Evolutionary conservation across 108 stramenopile genomes (phyloP), one percentile per base, ranked within the genome.

Genomic region (Pseudonitzschia pungens): DNA sequence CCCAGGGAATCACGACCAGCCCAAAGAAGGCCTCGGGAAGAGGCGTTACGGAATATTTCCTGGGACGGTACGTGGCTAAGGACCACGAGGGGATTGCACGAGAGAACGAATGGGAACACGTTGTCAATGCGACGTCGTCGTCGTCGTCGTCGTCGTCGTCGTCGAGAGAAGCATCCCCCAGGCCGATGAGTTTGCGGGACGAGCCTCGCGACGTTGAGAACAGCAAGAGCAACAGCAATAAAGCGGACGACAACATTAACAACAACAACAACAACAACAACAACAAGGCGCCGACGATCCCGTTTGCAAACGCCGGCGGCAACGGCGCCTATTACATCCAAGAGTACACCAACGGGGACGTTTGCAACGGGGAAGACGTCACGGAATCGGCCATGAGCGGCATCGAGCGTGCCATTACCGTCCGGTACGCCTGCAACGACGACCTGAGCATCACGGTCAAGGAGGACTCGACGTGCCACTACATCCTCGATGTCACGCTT

Each of bases 381-480:
- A 92, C 86, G 9, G 87, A 90, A 51, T 81, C 83, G 0, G 89
- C 88, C 63, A 90, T 92, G 65, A 88, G 84, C 7, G 81, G 79
- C 26, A 76, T 89, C 6, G 79, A 88, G 40, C 79, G 95, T 44
- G 70, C 89, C 16, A 84, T 89, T 6, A 91, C 92, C 18, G 90
- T 93, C 16, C 76, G 89, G 44, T 92, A 84, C 52, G 84, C 77
- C 6, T 96, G 95, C 71, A 91, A 92, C 0, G 82, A 70, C 29
- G 58, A 18, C 0, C 69, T 80, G 44, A 82, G 79, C 32, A 59
- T 96, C 33, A 65, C 79, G 26, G 88, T 92, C 44, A 92, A 89
- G 40, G 95, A 96, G 71, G 95, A 96, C 75, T 74, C 72, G 36
- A 94, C 95, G 4, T 96, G 95, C 69, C 95, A 96, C 69, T 96